Base-by-base conservation (phyloP, 305 asterid species). In the Lippia alba region DNA sequence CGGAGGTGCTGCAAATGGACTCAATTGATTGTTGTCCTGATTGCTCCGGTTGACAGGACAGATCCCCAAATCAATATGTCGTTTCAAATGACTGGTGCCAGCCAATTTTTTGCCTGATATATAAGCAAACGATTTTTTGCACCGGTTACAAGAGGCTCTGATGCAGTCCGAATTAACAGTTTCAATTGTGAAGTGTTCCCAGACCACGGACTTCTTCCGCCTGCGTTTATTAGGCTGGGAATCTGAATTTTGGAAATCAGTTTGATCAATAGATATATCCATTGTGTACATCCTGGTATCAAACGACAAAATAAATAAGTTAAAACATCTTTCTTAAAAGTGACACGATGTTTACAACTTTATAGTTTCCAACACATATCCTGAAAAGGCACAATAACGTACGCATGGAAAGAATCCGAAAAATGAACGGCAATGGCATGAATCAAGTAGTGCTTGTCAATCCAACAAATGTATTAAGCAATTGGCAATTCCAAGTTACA, bases 71-170 rank as follows among this genome's bases (percentile, higher is more conserved):
- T 84, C 68, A 58, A 94, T 90, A 74, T 94, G 98, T 48, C 99
- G 84, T 73, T 87, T 89, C 55, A 94, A 81, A 82, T 94, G 99
- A 81, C 99, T 94, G 15, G 99, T 94, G 48, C 99, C 99, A 2
- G 96, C 82, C 76, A 78, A 75, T 66, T 91, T 94, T 69, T 91
- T 62, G 62, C 97, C 99, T 7, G 88, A 82, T 49, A 89, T 84
- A 71, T 89, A 92, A 34, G 98, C 89, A 74, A 90, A 92, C 4
- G 96, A 80, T 54, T 77, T 92, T 56, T 82, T 87, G 87, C 98
- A 92, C 77, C 86, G 91, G 71, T 90, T 92, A 69, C 98, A 92
- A 50, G 71, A 73, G 49, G 98, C 98, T 75, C 83, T 80, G 18
- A 82, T 74, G 77, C 83, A 80, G 55, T 86, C 82, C 1, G 88